These are phyloP conservation scores for Cryphonectria carpinicola DNA, from an alignment of 2,329 filamentous ascomycete species.

Conservation along the genomic window DNA sequence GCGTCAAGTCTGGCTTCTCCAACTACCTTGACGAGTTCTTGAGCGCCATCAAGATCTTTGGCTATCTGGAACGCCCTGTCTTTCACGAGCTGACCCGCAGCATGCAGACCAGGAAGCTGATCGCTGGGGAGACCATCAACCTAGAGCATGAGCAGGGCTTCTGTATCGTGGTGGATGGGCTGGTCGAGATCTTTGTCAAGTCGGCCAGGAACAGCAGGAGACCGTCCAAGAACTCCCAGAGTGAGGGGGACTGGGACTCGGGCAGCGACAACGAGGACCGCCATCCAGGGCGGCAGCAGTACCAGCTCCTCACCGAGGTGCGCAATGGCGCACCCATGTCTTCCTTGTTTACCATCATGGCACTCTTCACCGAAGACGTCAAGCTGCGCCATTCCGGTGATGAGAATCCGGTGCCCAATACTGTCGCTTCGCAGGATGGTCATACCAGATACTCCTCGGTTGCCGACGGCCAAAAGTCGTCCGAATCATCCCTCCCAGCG, in stretches of 20 bases:
- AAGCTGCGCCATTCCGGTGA: conserved; percentile 75
- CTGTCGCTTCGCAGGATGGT: conserved; percentile 35
- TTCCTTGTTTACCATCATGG: conserved; percentile 95
- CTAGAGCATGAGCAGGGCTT: conserved; percentile 98
- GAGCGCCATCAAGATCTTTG: conserved; percentile 98
- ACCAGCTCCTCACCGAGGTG: conserved; percentile 94
- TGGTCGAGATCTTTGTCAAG: conserved; percentile 98
- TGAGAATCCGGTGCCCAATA: conserved; percentile 44
- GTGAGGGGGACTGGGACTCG: conserved; percentile 48
- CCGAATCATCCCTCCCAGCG: conserved; percentile 42
- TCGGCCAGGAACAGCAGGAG: conserved; percentile 64
- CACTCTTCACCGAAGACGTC: conserved; percentile 94
- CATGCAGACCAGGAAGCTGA: conserved; percentile 97
- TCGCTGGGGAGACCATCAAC: conserved; percentile 92
- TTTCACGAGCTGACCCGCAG: conserved; percentile 97
- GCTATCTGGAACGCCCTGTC: conserved; percentile 92
- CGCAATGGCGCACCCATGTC: conserved; percentile 99
- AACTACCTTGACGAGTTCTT: conserved; percentile 98
- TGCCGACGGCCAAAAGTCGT: conserved; percentile 38
- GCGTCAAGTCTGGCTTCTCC: conserved; percentile 86
- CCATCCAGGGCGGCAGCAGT: conserved; percentile 74
- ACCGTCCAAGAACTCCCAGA: conserved; percentile 47
- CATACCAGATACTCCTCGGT: conserved; percentile 37
- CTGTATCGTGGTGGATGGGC: conserved; percentile 92
- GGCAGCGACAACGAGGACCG: conserved; percentile 66